These are phyloP conservation scores for Ocimum tenuiflorum DNA, from an alignment of 257 asterid genomes.

Conservation along the genomic window DNA sequence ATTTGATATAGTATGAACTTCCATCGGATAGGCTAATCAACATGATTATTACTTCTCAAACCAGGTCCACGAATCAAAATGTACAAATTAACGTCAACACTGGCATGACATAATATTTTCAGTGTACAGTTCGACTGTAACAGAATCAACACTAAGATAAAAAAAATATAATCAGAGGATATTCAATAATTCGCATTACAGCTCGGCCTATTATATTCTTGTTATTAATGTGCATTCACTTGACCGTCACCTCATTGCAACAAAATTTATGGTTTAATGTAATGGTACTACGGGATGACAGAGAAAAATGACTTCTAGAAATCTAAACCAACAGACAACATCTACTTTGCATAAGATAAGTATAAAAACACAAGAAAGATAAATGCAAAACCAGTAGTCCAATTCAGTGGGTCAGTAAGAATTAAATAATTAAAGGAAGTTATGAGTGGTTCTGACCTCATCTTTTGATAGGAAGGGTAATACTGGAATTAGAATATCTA, in stretches of 20 bases:
- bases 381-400: conserved; percentile 2
- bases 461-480: conserved; percentile 80
- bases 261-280: not conserved
- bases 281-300: conserved; percentile 5
- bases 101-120: not conserved
- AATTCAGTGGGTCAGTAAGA: conserved; percentile 9
- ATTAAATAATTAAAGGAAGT: not conserved
- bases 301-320: not conserved
- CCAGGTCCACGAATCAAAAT: not conserved
- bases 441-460: conserved; percentile 50
- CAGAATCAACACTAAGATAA: not conserved
- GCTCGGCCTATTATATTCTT: not conserved
- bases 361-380: not conserved
- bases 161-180: not conserved
- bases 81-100: not conserved
- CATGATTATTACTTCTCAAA: not conserved
- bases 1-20: too few relatives aligned
- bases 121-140: not conserved
- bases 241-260: not conserved
- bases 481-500: conserved; percentile 68
- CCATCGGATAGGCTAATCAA: not conserved
- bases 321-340: not conserved
- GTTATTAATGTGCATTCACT: not conserved
- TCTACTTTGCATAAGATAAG: not conserved
- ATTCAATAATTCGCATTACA: conserved; percentile 1